Percentiles rank a stretch among this genome's conserved stretches.
Conservation (phyloP, 495 filamentous ascomycete genomes). For the Letharia columbiana region DNA sequence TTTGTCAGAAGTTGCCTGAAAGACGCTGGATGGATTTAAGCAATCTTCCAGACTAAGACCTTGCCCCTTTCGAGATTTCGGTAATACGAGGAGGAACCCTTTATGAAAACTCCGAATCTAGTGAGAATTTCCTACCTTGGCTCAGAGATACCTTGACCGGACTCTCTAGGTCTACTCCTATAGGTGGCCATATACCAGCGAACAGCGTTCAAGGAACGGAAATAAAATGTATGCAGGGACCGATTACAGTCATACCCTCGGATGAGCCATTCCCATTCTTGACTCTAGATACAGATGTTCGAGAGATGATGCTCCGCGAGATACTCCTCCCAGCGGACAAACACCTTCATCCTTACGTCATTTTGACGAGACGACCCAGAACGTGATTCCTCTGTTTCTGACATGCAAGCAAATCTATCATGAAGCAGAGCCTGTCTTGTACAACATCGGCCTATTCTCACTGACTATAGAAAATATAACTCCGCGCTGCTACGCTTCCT, state of each 20-base stretch:
- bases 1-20: background rate
- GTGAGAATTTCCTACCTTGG: background rate
- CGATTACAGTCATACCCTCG: background rate
- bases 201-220: background rate
- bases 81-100: background rate
- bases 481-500: background rate
- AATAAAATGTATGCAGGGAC: background rate
- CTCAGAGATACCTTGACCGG: background rate
- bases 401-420: slow-evolving; percentile 1
- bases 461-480: background rate
- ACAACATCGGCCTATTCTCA: background rate
- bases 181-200: background rate
- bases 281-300: too few relatives aligned
- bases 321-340: slow-evolving; percentile 1
- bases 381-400: slow-evolving; percentile 1
- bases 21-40: background rate
- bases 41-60: background rate
- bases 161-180: background rate
- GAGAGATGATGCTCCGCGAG: background rate
- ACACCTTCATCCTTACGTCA: background rate
- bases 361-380: slow-evolving; percentile 7
- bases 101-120: background rate
- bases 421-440: slow-evolving; percentile 1
- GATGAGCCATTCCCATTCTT: background rate
- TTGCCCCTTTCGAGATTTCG: background rate